Conservation (phyloP, 805 yeast genomes). For the Saccharomycopsis fibuligera region DNA sequence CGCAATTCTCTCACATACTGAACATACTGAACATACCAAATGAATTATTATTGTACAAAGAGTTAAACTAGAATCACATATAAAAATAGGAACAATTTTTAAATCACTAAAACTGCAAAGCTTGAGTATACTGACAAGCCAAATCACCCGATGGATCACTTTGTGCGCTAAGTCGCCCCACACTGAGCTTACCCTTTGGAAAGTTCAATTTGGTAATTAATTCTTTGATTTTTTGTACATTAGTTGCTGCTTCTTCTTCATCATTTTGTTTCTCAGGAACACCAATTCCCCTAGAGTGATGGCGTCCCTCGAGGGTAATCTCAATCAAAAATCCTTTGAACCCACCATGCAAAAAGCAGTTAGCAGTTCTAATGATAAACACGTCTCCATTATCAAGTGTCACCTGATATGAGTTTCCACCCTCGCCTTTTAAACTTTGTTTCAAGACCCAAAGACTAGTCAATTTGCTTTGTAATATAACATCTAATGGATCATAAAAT, state of each 20-base stretch:
- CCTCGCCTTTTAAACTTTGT: slow-evolving; percentile 68
- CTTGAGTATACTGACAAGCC: slow-evolving; percentile 14
- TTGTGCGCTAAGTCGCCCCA: slow-evolving; percentile 26
- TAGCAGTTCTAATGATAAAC: slow-evolving; percentile 54
- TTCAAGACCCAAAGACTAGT: slow-evolving; percentile 65
- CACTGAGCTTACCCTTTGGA: slow-evolving; percentile 34
- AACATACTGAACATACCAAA: too few species aligned
- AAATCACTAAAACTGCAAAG: slow-evolving; percentile 9
- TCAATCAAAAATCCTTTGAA: slow-evolving; percentile 67
- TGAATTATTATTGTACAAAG: too few species aligned
- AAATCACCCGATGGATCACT: slow-evolving; percentile 12
- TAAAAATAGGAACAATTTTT: too few species aligned
- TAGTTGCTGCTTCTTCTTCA: neutral
- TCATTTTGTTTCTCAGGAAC: neutral
- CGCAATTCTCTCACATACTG: too few species aligned
- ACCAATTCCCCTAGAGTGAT: neutral
- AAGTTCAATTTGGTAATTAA: slow-evolving; percentile 32
- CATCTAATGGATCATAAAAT: slow-evolving; percentile 50
- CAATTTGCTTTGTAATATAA: slow-evolving; percentile 47
- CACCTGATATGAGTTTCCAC: slow-evolving; percentile 60
- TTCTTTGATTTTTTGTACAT: slow-evolving; percentile 25
- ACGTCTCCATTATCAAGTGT: slow-evolving; percentile 25
- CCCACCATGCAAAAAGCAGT: slow-evolving; percentile 66
- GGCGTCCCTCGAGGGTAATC: slow-evolving; percentile 25
- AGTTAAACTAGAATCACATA: too few species aligned